Conservation (phyloP, 805 yeast genomes). For the Starmerella ratchasimensis region DNA sequence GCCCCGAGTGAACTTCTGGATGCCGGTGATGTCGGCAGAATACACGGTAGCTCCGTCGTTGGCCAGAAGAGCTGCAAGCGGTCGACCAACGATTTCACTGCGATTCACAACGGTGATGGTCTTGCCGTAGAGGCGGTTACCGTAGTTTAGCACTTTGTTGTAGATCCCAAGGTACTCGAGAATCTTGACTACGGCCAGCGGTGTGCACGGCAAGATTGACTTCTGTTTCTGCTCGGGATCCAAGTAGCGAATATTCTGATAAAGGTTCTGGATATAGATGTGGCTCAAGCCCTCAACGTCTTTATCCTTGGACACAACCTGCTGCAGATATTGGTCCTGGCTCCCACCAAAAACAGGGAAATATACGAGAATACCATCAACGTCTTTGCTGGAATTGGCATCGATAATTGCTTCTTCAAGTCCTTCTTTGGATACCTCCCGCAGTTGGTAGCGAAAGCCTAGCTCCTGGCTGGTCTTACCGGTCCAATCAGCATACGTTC, state of each 20-base stretch:
- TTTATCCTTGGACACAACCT: constrained; percentile 76
- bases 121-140: constrained; percentile 86
- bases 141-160: constrained; percentile 68
- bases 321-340: constrained; percentile 92
- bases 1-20: constrained; percentile 88
- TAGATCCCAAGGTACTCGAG: constrained; percentile 81
- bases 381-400: constrained; percentile 62
- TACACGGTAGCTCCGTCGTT: constrained; percentile 96
- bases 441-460: constrained; percentile 74
- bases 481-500: constrained; percentile 92
- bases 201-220: constrained; percentile 91
- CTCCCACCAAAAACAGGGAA: constrained; percentile 94
- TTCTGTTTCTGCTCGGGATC: constrained; percentile 55
- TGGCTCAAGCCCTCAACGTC: constrained; percentile 95
- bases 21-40: constrained; percentile 75
- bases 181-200: constrained; percentile 85
- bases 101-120: constrained; percentile 83
- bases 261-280: constrained; percentile 81
- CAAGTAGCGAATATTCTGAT: constrained; percentile 77
- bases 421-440: constrained; percentile 62
- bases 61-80: constrained; percentile 87
- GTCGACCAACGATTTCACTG: constrained; percentile 95
- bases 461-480: constrained; percentile 73
- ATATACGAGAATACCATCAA: constrained; percentile 91
- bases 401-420: constrained; percentile 70